Evolutionary conservation across 139 green algal species (phyloP), one percentile per base, ranked within the genome.

Genomic region (Chlamydomonas asymmetrica): DNA sequence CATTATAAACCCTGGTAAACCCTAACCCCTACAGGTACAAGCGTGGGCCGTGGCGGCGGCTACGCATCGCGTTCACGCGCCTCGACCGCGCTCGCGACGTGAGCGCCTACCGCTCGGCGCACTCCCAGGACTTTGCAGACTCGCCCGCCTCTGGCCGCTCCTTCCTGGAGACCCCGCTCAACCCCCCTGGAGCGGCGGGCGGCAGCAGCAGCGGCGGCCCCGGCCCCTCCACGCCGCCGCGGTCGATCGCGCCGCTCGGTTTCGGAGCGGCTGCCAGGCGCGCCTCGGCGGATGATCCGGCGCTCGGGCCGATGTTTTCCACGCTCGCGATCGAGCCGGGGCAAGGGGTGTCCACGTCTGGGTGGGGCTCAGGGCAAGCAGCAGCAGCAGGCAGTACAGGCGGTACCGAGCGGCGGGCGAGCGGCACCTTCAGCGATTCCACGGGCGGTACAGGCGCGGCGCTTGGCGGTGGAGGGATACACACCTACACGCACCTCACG

Each of bases 401-500:
- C n/a, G n/a, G n/a, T n/a, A n/a, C n/a, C n/a, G n/a, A n/a, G n/a
- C n/a, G n/a, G n/a, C n/a, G n/a, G n/a, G n/a, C n/a, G n/a, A n/a
- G n/a, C n/a, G n/a, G n/a, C n/a, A n/a, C n/a, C n/a, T n/a, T n/a
- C n/a, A n/a, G n/a, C n/a, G n/a, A n/a, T n/a, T n/a, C n/a, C n/a
- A n/a, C n/a, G n/a, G n/a, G n/a, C n/a, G n/a, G n/a, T n/a, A n/a
- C n/a, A n/a, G n/a, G n/a, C n/a, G n/a, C n/a, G n/a, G n/a, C n/a
- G n/a, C n/a, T n/a, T n/a, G n/a, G n/a, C n/a, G n/a, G n/a, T n/a
- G n/a, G n/a, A n/a, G n/a, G n/a, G n/a, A n/a, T n/a, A 13, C 56
- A 76, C 57, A 76, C 70, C 10, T 68, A 65, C 70, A 68, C 70
- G 0, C 70, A 56, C 41, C 40, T 76, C 6, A 76, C 70, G 0